Base-by-base conservation (phyloP, 2,329 filamentous ascomycete species). In the Pseudogymnoascus destructans region DNA sequence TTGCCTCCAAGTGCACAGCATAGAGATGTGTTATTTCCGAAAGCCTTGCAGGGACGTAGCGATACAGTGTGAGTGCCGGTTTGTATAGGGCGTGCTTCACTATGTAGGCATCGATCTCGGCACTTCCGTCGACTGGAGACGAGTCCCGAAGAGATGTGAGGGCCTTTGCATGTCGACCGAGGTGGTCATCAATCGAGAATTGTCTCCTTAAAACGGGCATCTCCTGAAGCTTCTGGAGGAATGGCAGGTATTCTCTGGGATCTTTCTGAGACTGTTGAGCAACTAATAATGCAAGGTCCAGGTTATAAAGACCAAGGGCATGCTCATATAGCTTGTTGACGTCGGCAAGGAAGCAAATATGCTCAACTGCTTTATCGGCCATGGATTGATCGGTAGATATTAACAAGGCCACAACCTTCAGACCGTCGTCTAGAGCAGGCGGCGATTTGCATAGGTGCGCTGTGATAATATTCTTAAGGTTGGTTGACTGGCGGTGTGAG, bases 251-350 rank as follows among this genome's bases (percentile, higher is more conserved):
- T 70, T 98, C 93, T 64, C 90, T 79, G 1, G 93, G 93, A 66
- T 98, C 93, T 68, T 92, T 89, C 71, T 98, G 93, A 0, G 91
- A 93, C 68, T 96, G 91, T 68, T 98, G 93, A 0, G 93, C 93
- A 10, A 98, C 88, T 5, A 96, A 77, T 9, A 98, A 77, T 3
- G 92, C 85, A 6, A 98, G 81, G 9, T 95, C 89, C 2, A 98
- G 80, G 66, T 97, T 85, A 69, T 98, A 98, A 2, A 97, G 76
- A 1, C 91, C 91, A 1, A 98, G 77, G 0, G 93, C 88, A 61
- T 91, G 85, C 61, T 96, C 89, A 66, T 95, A 98, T 0, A 98
- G 80, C 36, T 84, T 84, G 70, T 96, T 95, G 49, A 95, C 86
- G 70, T 98, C 93, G 0, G 91, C 89, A 40, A 98, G 79, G 76